Evolutionary conservation across 2,329 filamentous ascomycete species (phyloP), one percentile per base, ranked within the genome.

Genomic region (Rhinocladiella similis): DNA sequence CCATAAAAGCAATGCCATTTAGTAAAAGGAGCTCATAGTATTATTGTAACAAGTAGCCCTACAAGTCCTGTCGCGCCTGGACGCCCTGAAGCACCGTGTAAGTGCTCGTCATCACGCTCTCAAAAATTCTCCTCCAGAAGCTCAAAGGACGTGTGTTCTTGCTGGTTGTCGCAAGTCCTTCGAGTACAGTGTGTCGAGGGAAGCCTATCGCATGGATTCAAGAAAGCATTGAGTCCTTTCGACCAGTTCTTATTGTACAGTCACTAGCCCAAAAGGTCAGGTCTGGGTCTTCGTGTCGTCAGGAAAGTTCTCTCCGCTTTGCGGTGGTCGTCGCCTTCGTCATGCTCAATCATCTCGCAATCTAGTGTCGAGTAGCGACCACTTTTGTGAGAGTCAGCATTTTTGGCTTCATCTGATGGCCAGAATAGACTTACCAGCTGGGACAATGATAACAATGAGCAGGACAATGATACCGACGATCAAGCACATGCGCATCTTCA

Each of bases 401-500:
- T n/a, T 13, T n/a, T 20, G 36, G 14, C 35, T 53, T 46, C 56
- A 43, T 41, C 19, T 6, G 22, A n/a, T 10, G 16, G 20, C 18
- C 4, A 47, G 16, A 38, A 12, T 10, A 12, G 25, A 76, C 86
- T 71, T 85, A 96, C 93, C 91, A 66, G 88, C 82, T 65, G 94
- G 94, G 67, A 97, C 86, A 70, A 99, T 94, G 73, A 99, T 97
- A 74, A 99, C 84, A 67, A 96, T 79, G 66, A 99, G 83, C 67
- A 99, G 82, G 66, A 97, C 83, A 73, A 97, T 88, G 75, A 99
- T 89, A 69, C 92, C 94, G 57, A 87, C 82, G 71, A 96, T 89
- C 62, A 99, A 81, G 78, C 93, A 97, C 82, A 97, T 94, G 75
- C 94, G 87, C 94, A 99, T 99, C 86, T 97, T 97, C 91, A 97